These are phyloP conservation scores for Hanseniaspora guilliermondii DNA, from an alignment of 805 yeast genomes.

Conservation along the genomic window DNA sequence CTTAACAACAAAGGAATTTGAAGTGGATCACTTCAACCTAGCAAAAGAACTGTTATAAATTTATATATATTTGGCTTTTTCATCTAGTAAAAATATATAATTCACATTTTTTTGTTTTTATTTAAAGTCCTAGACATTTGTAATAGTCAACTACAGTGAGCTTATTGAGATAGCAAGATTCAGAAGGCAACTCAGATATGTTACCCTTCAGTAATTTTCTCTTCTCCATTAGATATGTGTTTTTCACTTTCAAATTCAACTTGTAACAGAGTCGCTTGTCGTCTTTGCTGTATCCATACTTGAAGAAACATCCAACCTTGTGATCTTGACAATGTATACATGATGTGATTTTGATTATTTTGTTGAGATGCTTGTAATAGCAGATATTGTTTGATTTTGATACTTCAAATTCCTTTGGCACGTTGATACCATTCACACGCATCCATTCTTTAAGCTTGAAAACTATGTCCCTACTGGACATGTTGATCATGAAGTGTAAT, in stretches of 20 bases:
- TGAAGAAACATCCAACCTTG: neutral
- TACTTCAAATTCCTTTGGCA: neutral
- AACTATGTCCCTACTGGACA: neutral
- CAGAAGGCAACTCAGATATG: neutral
- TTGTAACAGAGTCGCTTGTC: conserved; percentile 11
- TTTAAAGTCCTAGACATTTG: neutral
- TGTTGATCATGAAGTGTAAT: neutral
- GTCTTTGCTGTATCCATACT: conserved; percentile 10
- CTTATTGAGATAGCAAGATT: neutral
- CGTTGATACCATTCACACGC: neutral
- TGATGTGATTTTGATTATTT: neutral
- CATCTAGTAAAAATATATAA: no score
- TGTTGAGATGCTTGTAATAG: conserved; percentile 6
- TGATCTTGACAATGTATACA: neutral
- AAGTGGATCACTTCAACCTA: neutral
- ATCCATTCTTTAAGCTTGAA: neutral
- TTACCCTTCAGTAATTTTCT: neutral
- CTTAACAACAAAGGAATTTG: conserved; percentile 7
- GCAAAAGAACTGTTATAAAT: conserved; percentile 1
- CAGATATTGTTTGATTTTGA: neutral
- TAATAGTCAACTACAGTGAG: conserved; percentile 2
- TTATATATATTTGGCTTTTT: no score
- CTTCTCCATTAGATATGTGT: neutral
- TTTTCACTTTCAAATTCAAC: neutral
- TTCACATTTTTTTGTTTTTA: neutral